Evolutionary conservation across 2,329 filamentous ascomycete genomes (phyloP).

Genomic region (Rachicladosporium sp.): DNA sequence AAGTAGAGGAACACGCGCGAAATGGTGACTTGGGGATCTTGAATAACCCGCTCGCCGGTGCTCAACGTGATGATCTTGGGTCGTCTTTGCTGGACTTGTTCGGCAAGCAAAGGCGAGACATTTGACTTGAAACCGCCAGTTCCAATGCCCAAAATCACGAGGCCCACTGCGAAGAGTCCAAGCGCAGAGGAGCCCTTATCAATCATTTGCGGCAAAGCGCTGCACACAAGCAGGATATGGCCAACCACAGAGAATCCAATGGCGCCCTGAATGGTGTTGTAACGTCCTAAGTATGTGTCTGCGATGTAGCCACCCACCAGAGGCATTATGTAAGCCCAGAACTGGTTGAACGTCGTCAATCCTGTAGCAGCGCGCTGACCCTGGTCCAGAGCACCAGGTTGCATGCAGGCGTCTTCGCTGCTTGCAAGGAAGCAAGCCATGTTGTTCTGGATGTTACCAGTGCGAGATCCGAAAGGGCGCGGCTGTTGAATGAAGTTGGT

Average conservation of each 20-base stretch:
- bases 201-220: slow-evolving; percentile 53
- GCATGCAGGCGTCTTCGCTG: slow-evolving; percentile 17
- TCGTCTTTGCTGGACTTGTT: slow-evolving; percentile 31
- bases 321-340: slow-evolving; percentile 37
- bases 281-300: slow-evolving; percentile 58
- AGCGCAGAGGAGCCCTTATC: slow-evolving; percentile 43
- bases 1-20: slow-evolving; percentile 47
- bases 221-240: slow-evolving; percentile 53
- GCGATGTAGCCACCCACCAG: slow-evolving; percentile 40
- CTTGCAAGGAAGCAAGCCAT: slow-evolving; percentile 20
- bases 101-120: slow-evolving; percentile 42
- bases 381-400: slow-evolving; percentile 29
- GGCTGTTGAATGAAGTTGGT: slow-evolving; percentile 35
- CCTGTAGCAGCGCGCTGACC: slow-evolving; percentile 33
- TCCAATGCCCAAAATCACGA: slow-evolving; percentile 58
- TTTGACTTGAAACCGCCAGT: slow-evolving; percentile 76
- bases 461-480: slow-evolving; percentile 23
- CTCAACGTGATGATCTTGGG: slow-evolving; percentile 27
- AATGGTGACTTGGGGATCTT: slow-evolving; percentile 35
- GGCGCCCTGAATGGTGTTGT: slow-evolving; percentile 55
- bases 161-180: slow-evolving; percentile 50
- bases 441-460: slow-evolving; percentile 26
- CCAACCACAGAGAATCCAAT: slow-evolving; percentile 52
- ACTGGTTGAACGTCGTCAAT: slow-evolving; percentile 35
- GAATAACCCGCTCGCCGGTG: slow-evolving; percentile 34